phyloP scores from a whole-genome alignment of 2,329 filamentous ascomycete genomes.

The Claviceps sp. region DNA sequence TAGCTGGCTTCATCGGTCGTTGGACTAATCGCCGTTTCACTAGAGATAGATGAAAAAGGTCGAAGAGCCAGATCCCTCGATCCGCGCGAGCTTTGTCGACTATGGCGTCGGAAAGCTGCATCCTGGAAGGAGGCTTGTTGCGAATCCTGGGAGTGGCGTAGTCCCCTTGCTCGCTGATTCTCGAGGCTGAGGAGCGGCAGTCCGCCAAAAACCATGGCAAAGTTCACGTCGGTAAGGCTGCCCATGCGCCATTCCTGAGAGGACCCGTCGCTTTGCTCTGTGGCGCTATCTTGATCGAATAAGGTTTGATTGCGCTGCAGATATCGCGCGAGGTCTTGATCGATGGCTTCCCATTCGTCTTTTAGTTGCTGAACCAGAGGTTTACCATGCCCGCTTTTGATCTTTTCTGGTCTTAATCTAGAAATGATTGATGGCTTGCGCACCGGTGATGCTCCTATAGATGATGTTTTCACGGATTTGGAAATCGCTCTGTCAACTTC shows the following conservation, averaged over 20 bases:
- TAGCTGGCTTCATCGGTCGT: constrained; percentile 23
- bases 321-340: constrained; percentile 19
- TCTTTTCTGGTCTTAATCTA: constrained; percentile 20
- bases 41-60: constrained; percentile 14
- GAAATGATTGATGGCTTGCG: constrained; percentile 23
- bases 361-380: constrained; percentile 23
- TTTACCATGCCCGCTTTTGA: constrained; percentile 15
- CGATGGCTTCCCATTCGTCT: constrained; percentile 25
- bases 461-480: constrained; percentile 19
- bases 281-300: constrained; percentile 11
- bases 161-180: constrained; percentile 12
- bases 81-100: constrained; percentile 4
- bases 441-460: constrained; percentile 13
- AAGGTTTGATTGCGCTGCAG: constrained; percentile 22
- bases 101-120: constrained; percentile 1
- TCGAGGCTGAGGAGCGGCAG: constrained; percentile 21
- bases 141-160: constrained; percentile 6
- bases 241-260: constrained; percentile 9
- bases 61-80: constrained; percentile 5
- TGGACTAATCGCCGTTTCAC: constrained; percentile 23
- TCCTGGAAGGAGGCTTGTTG: constrained; percentile 1
- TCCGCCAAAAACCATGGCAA: constrained; percentile 23
- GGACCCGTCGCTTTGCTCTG: constrained; percentile 13
- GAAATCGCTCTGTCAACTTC: constrained; percentile 23
- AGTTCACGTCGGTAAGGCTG: constrained; percentile 14